Evolutionary conservation across 2,329 filamentous ascomycete species (phyloP).

Genomic region (Coniochaeta hoffmannii): DNA sequence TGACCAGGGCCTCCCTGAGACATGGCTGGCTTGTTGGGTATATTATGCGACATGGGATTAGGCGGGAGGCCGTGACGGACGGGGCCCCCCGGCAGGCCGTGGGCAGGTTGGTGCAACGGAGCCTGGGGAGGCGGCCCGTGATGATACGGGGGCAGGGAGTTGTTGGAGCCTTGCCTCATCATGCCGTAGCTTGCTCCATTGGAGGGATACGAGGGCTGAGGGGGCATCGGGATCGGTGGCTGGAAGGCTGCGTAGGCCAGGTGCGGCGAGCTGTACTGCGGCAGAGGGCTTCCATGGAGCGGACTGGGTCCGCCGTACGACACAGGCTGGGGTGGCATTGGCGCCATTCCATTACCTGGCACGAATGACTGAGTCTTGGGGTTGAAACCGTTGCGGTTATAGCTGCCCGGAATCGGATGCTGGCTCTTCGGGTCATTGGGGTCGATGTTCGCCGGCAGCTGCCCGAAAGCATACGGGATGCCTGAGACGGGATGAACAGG

Average conservation of each 20-base stretch:
- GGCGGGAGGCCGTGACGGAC: constrained; percentile 27
- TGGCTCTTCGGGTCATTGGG: constrained; percentile 67
- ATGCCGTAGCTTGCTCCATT: constrained; percentile 41
- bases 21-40: constrained; percentile 38
- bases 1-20: constrained; percentile 33
- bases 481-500: constrained; percentile 5
- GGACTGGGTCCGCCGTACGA: constrained; percentile 40
- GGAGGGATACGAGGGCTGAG: constrained; percentile 20
- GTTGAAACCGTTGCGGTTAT: constrained; percentile 80
- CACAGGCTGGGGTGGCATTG: constrained; percentile 37
- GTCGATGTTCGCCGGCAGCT: constrained; percentile 63
- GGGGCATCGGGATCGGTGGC: constrained; percentile 28
- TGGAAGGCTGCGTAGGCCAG: constrained; percentile 42
- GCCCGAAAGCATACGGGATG: constrained; percentile 68
- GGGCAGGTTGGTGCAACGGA: constrained; percentile 1
- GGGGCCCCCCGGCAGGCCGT: constrained; percentile 16
- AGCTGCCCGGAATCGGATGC: constrained; percentile 75
- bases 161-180: constrained; percentile 49
- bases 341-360: constrained; percentile 40
- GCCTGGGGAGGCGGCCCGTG: constrained; percentile 18
- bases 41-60: constrained; percentile 24
- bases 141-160: constrained; percentile 44
- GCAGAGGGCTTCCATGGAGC: constrained; percentile 45
- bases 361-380: constrained; percentile 91
- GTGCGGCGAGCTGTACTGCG: constrained; percentile 45